Base-by-base conservation (phyloP, 1,139 yeast genomes). In the Candida frijolesensis region DNA sequence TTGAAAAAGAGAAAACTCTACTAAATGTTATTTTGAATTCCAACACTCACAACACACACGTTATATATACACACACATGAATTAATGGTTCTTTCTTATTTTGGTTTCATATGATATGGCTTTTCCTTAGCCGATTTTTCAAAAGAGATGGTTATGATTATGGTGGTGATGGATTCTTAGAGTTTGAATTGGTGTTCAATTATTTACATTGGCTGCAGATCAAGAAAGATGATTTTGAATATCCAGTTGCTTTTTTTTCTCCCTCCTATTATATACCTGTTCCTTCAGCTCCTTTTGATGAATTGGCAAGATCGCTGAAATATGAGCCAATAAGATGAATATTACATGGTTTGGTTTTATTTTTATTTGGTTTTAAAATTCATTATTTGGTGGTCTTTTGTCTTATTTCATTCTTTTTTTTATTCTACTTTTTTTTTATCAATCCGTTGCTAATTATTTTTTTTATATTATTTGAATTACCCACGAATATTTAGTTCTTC, bases 1-100 rank as follows among this genome's bases (percentile, higher is more conserved):
- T 49, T 53, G 35, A 49, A 53, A 39, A 42, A 44, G 39, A 54
- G 57, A 54, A 52, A 47, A 47, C 47, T 49, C 34, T 53, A 53
- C 48, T 53, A 53, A 37, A 42, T 42, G 22, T 11, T 25, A 29
- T 25, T 29, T 30, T 12, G 8, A 29, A 12, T 40, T 40, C 30
- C 33, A 25, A 25, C 8, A 25, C 29, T 8, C 10, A 25, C 7
- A 4, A 22, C 25, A 22, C 29, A 25, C 10, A 25, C 10, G 7
- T 25, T 25, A 25, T 9, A 25, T 19, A 19, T 19, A 6, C 29
- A 25, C 43, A 40, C 18, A 40, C 18, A 40, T 30, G 46, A 44
- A 44, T 44, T 44, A n/a, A 44, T 35, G 46, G 46, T 44, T 44
- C 42, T n/a, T 44, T 25, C 38, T 34, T 34, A n/a, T 9, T 34